Conservation (phyloP, 202 grass and related monocot species). For the Schoenoplectus triqueter region DNA sequence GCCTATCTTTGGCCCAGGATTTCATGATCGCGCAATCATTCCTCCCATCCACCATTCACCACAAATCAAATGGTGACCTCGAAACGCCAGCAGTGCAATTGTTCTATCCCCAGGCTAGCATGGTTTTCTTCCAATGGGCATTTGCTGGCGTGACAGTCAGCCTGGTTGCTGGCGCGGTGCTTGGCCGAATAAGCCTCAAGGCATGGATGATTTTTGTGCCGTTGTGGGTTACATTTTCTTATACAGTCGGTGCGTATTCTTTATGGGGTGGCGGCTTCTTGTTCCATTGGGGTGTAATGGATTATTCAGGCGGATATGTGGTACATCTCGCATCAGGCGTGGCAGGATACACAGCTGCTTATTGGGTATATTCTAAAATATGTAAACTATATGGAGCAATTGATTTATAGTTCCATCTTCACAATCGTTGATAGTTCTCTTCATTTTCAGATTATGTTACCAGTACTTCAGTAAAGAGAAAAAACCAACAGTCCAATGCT, state of each 20-base stretch:
- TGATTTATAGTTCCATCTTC: neutral
- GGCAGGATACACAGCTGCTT: conserved; percentile 71
- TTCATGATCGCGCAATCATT: conserved; percentile 48
- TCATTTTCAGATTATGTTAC: neutral
- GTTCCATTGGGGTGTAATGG: conserved; percentile 80
- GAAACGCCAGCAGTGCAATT: conserved; percentile 38
- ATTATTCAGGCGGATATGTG: conserved; percentile 84
- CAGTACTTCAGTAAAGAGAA: neutral
- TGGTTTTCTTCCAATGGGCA: conserved; percentile 80
- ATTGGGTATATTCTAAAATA: conserved; percentile 51
- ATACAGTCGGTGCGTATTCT: conserved; percentile 70
- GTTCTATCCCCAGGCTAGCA: conserved; percentile 57
- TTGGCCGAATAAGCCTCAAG: conserved; percentile 62
- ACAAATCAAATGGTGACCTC: neutral
- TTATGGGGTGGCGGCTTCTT: conserved; percentile 80
- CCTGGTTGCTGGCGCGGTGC: conserved; percentile 60
- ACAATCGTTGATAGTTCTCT: neutral
- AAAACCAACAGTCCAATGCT: neutral
- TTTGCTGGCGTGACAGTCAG: conserved; percentile 61
- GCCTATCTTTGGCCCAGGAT: conserved; percentile 40
- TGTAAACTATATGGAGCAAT: neutral
- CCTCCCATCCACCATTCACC: conserved; percentile 49
- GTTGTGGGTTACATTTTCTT: conserved; percentile 67
- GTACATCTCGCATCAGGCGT: conserved; percentile 79
- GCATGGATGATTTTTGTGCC: conserved; percentile 76